Percentiles rank a stretch among this genome's conserved stretches.
phyloP scores from a whole-genome alignment of 768 basidiomycete genomes.

The Obba rivulosa region DNA sequence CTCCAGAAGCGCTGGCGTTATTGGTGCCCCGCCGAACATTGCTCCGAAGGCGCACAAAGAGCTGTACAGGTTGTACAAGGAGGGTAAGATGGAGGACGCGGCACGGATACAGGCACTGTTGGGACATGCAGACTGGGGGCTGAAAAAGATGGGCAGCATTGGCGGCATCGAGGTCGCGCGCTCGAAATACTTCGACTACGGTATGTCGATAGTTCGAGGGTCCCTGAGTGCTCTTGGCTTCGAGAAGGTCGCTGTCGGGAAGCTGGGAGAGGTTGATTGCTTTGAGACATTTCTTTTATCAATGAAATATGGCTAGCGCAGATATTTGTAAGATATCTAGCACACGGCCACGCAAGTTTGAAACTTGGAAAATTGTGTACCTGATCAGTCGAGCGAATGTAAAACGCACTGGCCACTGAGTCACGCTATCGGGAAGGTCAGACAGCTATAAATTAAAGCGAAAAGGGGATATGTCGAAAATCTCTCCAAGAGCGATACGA shows the following conservation, averaged over 20 bases:
- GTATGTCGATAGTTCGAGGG: constrained; percentile 29
- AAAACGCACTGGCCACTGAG: too few species aligned
- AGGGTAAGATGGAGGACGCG: constrained; percentile 53
- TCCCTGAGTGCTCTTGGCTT: constrained; percentile 20
- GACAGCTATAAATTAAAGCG: too few species aligned
- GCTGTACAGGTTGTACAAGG: constrained; percentile 43
- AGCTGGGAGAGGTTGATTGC: constrained; percentile 24
- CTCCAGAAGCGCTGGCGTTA: constrained; percentile 37
- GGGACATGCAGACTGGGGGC: constrained; percentile 63
- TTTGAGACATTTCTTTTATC: constrained; percentile 26
- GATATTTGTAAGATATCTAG: too few species aligned
- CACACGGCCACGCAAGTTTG: too few species aligned
- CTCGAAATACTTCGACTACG: constrained; percentile 61
- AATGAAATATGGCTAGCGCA: too few species aligned
- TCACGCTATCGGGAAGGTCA: too few species aligned
- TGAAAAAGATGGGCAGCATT: constrained; percentile 59
- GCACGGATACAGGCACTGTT: constrained; percentile 55
- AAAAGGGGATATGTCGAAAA: too few species aligned
- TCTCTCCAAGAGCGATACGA: too few species aligned
- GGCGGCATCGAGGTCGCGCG: constrained; percentile 62
- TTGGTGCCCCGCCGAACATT: constrained; percentile 35
- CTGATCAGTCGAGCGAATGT: too few species aligned
- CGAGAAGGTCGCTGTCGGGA: constrained; percentile 11
- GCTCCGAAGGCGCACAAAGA: constrained; percentile 50
- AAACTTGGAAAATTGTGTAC: too few species aligned